These are phyloP conservation scores for Betula pendula DNA, from an alignment of 306 rosid species.

Conservation along the genomic window DNA sequence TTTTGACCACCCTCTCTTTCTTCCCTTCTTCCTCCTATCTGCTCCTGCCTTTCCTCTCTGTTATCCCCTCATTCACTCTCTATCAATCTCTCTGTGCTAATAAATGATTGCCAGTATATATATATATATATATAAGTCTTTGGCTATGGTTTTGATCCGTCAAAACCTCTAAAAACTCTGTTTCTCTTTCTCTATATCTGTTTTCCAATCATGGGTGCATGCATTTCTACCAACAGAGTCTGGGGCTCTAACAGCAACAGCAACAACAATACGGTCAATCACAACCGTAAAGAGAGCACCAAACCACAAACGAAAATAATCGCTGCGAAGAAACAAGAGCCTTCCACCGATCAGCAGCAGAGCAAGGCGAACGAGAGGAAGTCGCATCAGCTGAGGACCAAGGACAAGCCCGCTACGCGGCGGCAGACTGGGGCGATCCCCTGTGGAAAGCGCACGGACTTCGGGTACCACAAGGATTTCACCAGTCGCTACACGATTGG, in stretches of 20 bases:
- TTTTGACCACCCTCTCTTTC: slow-evolving; percentile 81
- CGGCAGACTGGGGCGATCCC: slow-evolving; percentile 53
- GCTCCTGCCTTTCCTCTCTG: slow-evolving; percentile 50
- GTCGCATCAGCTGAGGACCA: slow-evolving; percentile 35
- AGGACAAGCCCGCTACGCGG: slow-evolving; percentile 33
- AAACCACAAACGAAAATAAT: slow-evolving; percentile 18
- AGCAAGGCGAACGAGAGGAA: slow-evolving; percentile 38
- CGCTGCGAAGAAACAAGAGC: slow-evolving; percentile 16
- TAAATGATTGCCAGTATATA: slow-evolving; percentile 23
- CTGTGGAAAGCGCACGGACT: slow-evolving; percentile 94
- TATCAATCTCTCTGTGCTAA: neutral
- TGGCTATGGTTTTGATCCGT: slow-evolving; percentile 30
- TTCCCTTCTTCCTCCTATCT: slow-evolving; percentile 72
- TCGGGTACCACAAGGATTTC: slow-evolving; percentile 82
- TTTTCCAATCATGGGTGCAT: slow-evolving; percentile 50
- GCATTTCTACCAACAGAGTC: slow-evolving; percentile 58
- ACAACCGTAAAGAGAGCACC: slow-evolving; percentile 27
- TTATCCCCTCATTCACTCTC: neutral
- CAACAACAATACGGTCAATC: slow-evolving; percentile 30
- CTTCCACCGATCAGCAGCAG: slow-evolving; percentile 33
- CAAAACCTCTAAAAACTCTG: slow-evolving; percentile 28
- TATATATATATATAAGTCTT: slow-evolving; percentile 15
- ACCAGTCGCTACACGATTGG: slow-evolving; percentile 66
- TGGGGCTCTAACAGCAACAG: slow-evolving; percentile 50
- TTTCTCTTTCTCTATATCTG: neutral